These are phyloP conservation scores for Hanseniaspora occidentalis DNA, from an alignment of 805 yeast genomes.

Conservation along the genomic window DNA sequence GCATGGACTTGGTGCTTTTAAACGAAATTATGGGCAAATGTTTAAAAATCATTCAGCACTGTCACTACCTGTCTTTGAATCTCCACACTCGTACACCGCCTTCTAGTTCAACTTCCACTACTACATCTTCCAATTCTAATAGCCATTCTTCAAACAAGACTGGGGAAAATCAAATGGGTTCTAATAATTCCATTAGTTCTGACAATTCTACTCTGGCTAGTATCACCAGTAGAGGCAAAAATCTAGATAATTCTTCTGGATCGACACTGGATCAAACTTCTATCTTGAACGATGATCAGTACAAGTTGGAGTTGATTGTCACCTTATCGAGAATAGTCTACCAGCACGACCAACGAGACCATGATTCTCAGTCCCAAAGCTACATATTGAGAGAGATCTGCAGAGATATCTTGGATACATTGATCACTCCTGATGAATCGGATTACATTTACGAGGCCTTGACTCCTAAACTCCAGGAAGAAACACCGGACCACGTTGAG, in stretches of 20 bases:
- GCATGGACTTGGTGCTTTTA: not conserved
- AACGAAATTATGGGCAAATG: not conserved
- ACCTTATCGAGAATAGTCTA: slow-evolving; percentile 4
- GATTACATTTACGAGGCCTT: slow-evolving; percentile 6
- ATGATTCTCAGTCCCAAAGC: slow-evolving; percentile 1
- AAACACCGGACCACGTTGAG: no score
- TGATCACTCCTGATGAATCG: slow-evolving; percentile 5
- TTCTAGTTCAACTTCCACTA: no score
- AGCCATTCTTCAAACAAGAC: no score
- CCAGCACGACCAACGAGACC: slow-evolving; percentile 4
- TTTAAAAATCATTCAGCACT: not conserved
- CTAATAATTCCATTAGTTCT: no score
- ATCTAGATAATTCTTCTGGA: no score
- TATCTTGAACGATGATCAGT: slow-evolving; percentile 4
- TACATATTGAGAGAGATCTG: slow-evolving; percentile 4
- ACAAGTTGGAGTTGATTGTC: slow-evolving; percentile 6
- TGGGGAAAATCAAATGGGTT: no score
- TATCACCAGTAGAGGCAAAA: no score
- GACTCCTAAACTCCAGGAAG: not conserved
- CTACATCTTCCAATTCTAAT: no score
- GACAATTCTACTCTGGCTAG: no score
- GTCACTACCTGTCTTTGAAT: not conserved
- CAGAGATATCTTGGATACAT: slow-evolving; percentile 3
- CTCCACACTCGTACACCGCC: no score
- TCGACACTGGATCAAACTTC: no score